These are phyloP conservation scores for Angophora floribunda DNA, from an alignment of 345 rosid species.

Conservation along the genomic window DNA sequence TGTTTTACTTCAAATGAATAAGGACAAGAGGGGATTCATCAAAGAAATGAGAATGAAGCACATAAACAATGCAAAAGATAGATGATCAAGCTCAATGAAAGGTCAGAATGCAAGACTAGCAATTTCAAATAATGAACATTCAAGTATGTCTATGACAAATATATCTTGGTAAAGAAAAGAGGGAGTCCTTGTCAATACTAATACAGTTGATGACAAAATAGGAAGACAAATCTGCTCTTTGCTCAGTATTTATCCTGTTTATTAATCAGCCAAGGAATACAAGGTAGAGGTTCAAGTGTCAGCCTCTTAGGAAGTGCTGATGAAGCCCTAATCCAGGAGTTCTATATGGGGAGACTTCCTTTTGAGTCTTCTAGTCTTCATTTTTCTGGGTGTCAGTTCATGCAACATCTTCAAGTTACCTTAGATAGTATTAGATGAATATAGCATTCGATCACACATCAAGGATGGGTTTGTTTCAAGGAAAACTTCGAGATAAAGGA, in stretches of 20 bases:
- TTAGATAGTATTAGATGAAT: neutral
- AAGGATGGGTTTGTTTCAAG: accelerated
- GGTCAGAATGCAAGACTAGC: neutral
- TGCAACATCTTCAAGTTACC: neutral
- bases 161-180: neutral
- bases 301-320: neutral
- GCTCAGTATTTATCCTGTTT: neutral
- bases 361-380: neutral
- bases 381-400: neutral
- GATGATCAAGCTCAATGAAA: neutral
- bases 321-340: neutral
- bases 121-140: neutral
- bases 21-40: neutral
- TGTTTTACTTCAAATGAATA: neutral
- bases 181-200: neutral
- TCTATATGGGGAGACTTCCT: neutral
- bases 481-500: neutral
- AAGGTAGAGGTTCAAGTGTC: neutral
- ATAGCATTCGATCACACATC: neutral
- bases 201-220: neutral
- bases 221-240: neutral
- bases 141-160: neutral
- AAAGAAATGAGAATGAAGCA: slow-evolving; percentile 1
- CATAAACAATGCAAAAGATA: slow-evolving; percentile 3
- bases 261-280: neutral